phyloP scores from a whole-genome alignment of 1,139 yeast genomes.

The Sugiyamaella xylanicola region DNA sequence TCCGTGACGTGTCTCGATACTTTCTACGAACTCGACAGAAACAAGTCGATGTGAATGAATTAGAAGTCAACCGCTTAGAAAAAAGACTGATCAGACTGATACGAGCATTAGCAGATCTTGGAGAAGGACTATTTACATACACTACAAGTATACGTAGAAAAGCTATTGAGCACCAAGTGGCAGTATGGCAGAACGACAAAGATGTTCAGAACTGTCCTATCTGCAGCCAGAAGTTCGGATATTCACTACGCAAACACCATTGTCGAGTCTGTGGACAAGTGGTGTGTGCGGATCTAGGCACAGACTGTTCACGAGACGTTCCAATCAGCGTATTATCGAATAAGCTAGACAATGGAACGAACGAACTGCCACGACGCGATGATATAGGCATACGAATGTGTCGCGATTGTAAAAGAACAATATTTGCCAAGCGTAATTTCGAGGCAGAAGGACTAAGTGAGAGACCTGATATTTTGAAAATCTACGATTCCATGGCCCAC shows the following conservation, averaged over 20 bases:
- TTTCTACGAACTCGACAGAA: conserved; percentile 50
- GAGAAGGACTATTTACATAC: conserved; percentile 33
- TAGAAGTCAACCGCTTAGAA: conserved; percentile 61
- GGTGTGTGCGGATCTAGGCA: conserved; percentile 68
- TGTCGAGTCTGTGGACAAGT: conserved; percentile 82
- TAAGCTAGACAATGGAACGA: conserved; percentile 34
- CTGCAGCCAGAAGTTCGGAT: conserved; percentile 60
- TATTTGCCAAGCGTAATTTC: conserved; percentile 60
- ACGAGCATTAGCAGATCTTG: conserved; percentile 31
- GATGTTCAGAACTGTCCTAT: conserved; percentile 58
- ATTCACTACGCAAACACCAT: conserved; percentile 77
- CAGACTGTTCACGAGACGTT: conserved; percentile 72
- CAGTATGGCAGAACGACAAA: conserved; percentile 69
- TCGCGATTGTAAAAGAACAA: conserved; percentile 61
- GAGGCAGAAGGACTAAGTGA: conserved; percentile 41
- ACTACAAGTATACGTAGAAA: conserved; percentile 36
- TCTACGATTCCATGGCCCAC: conserved; percentile 44
- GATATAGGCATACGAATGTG: conserved; percentile 58
- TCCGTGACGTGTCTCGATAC: conserved; percentile 49
- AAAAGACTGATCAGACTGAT: conserved; percentile 60
- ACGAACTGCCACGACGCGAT: conserved; percentile 29
- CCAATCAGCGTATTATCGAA: conserved; percentile 56
- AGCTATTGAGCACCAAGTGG: conserved; percentile 55
- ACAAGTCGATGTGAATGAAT: conserved; percentile 45
- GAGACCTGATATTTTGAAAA: conserved; percentile 36